Percentiles rank a stretch among this genome's conserved stretches.
Conservation (phyloP, 2,329 filamentous ascomycete species). For the Pseudocercospora cruenta region DNA sequence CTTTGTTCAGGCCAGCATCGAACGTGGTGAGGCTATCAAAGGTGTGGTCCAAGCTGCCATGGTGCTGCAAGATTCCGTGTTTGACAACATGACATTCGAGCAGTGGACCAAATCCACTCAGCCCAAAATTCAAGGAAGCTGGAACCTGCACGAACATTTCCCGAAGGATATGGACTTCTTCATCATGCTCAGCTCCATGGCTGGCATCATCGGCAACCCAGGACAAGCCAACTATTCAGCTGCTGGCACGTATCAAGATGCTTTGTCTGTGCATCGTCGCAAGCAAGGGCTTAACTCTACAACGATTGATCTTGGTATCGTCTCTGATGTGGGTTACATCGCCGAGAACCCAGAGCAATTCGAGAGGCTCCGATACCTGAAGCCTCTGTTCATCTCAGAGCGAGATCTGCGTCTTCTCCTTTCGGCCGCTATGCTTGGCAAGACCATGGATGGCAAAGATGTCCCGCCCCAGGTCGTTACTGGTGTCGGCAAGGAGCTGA, state of each 20-base stretch:
- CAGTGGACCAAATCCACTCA: constrained; percentile 12
- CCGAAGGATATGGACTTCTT: constrained; percentile 36
- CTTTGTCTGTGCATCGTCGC: constrained; percentile 31
- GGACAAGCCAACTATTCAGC: constrained; percentile 33
- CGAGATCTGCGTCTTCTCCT: constrained; percentile 10
- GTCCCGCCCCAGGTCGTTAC: constrained; percentile 8
- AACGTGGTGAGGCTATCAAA: neutral
- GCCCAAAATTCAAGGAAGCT: constrained; percentile 36
- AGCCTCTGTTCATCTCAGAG: constrained; percentile 10
- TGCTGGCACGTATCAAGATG: constrained; percentile 29
- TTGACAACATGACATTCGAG: constrained; percentile 31
- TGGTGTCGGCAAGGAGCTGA: constrained; percentile 7
- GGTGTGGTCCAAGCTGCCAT: constrained; percentile 39
- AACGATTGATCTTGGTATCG: constrained; percentile 35
- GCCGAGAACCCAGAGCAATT: constrained; percentile 14
- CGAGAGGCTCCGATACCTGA: constrained; percentile 5
- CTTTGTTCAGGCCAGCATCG: neutral
- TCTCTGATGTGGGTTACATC: constrained; percentile 35
- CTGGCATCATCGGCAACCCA: constrained; percentile 26
- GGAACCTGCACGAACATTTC: constrained; percentile 29
- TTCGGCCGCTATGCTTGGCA: constrained; percentile 7
- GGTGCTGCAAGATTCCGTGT: constrained; percentile 30
- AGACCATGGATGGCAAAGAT: neutral
- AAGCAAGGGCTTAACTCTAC: constrained; percentile 27
- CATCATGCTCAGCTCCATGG: constrained; percentile 30